These are phyloP conservation scores for Globisporangium okanoganense DNA, from an alignment of 352 stramenopile genomes.

Conservation along the genomic window DNA sequence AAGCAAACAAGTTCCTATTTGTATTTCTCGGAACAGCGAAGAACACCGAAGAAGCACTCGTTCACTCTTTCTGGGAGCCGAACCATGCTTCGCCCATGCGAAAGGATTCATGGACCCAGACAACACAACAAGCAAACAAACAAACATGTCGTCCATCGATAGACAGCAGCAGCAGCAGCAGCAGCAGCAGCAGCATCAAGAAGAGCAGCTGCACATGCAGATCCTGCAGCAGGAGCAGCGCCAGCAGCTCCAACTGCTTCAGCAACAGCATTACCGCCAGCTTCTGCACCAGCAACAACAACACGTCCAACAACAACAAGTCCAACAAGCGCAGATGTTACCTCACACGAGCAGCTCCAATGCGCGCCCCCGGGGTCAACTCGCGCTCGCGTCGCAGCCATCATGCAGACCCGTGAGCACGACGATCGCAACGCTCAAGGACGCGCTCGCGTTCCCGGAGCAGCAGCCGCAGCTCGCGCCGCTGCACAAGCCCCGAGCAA, in stretches of 20 bases:
- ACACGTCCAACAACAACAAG: neutral
- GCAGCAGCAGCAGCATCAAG: neutral
- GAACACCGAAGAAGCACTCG: too few relatives aligned
- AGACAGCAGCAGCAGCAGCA: neutral
- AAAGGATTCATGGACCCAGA: too few relatives aligned
- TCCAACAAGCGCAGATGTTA: neutral
- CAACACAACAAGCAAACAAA: neutral
- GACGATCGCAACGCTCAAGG: conserved; percentile 7
- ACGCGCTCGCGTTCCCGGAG: conserved; percentile 11
- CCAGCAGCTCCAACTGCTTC: neutral
- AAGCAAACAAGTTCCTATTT: too few relatives aligned
- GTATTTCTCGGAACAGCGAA: too few relatives aligned
- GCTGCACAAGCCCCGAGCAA: neutral
- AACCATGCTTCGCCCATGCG: too few relatives aligned
- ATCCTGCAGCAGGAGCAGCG: conserved; percentile 2
- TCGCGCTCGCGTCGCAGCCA: neutral
- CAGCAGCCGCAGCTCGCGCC: conserved; percentile 6
- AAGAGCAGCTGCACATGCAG: neutral
- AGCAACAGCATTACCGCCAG: neutral
- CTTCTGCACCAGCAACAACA: conserved; percentile 3
- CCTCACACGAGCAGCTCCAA: neutral
- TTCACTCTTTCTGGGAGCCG: too few relatives aligned
- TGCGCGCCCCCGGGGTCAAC: neutral
- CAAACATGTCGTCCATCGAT: neutral
- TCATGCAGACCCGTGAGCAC: neutral